Conservation (phyloP, 2,329 filamentous ascomycete genomes). For the Fusarium liriodendri region DNA sequence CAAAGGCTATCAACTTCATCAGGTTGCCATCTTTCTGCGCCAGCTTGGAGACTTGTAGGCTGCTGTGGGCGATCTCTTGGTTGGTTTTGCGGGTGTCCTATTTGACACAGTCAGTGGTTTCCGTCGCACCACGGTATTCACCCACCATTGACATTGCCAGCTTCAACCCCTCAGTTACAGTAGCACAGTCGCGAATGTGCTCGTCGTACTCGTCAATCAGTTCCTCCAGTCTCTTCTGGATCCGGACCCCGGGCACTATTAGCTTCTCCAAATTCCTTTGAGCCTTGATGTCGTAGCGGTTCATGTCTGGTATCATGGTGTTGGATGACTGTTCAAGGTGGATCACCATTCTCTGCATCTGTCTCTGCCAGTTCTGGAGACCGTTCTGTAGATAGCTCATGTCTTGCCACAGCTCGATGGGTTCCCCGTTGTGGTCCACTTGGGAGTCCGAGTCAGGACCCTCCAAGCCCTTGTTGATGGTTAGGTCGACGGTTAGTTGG, state of each 20-base stretch:
- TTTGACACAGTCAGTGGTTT: not conserved
- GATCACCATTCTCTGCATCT: not conserved
- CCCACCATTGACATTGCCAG: conserved; percentile 2
- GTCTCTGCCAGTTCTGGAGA: conserved; percentile 7
- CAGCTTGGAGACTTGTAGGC: not conserved
- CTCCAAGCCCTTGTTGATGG: not conserved
- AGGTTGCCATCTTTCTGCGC: not conserved
- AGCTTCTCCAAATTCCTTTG: not conserved
- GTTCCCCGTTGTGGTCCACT: fast-evolving
- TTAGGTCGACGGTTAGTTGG: not conserved
- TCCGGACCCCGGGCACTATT: not conserved
- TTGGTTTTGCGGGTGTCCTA: not conserved
- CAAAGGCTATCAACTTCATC: conserved; percentile 4
- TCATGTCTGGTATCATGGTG: not conserved
- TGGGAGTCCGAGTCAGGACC: fast-evolving
- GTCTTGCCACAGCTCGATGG: not conserved
- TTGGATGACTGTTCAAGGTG: not conserved
- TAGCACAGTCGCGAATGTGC: not conserved
- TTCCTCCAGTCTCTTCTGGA: not conserved
- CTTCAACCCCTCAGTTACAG: not conserved
- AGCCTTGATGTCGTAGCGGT: fast-evolving
- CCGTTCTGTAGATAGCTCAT: not conserved
- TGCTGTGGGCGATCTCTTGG: not conserved
- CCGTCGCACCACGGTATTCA: not conserved
- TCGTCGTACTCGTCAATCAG: conserved; percentile 6